Percentiles rank a stretch among this genome's conserved stretches.
These are phyloP conservation scores for Cetraspora pellucida DNA, from an alignment of 192 early-diverging fungal genomes.

Conservation along the genomic window DNA sequence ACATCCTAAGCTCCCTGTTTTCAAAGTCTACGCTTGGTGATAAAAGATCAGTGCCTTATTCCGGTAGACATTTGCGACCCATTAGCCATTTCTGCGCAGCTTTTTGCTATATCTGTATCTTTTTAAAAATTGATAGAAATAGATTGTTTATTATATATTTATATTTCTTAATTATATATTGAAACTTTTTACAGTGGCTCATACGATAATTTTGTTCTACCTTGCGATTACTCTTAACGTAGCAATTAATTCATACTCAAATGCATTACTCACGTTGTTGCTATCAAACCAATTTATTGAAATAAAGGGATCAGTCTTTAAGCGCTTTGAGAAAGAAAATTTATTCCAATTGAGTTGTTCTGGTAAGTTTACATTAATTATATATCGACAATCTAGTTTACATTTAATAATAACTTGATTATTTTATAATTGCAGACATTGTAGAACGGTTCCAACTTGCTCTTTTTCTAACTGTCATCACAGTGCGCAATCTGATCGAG, in stretches of 20 bases:
- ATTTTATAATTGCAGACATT: conserved; percentile 65
- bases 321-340: conserved; percentile 95
- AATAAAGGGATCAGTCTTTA: conserved; percentile 97
- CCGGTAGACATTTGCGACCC: conserved; percentile 49
- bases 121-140: not conserved
- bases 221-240: conserved; percentile 97
- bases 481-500: conserved; percentile 87
- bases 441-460: conserved; percentile 94
- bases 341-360: conserved; percentile 93
- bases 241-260: conserved; percentile 94
- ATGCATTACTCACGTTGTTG: conserved; percentile 89
- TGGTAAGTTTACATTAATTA: conserved; percentile 54
- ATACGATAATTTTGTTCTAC: conserved; percentile 91
- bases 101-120: conserved; percentile 76
- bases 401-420: not conserved
- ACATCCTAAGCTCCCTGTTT: conserved; percentile 93
- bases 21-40: conserved; percentile 68
- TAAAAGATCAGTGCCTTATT: conserved; percentile 34
- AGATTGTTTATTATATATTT: not conserved
- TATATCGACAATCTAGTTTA: not conserved
- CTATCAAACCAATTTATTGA: conserved; percentile 98
- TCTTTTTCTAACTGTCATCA: conserved; percentile 88
- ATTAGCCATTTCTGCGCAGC: conserved; percentile 75
- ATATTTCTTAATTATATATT: not conserved
- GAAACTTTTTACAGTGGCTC: conserved; percentile 54